Percentiles rank a stretch among this genome's conserved stretches.
Evolutionary conservation across 257 asterid genomes (phyloP).

Genomic region (Plantago elongata): DNA sequence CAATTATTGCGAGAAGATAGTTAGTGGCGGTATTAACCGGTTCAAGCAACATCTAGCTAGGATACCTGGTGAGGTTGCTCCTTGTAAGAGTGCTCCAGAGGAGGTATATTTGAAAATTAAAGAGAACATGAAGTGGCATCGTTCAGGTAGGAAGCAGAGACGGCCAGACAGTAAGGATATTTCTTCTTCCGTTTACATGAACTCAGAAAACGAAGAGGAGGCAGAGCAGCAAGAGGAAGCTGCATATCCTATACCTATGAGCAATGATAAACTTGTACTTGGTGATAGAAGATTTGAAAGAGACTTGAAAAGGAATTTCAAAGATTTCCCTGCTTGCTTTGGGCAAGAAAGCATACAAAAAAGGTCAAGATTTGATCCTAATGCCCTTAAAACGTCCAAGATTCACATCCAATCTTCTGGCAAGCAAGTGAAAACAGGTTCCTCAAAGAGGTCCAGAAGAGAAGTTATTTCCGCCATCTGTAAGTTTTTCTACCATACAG

Average conservation of each 20-base stretch:
- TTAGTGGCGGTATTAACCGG: conserved; percentile 90
- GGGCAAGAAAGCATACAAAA: conserved; percentile 43
- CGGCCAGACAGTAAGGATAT: conserved; percentile 55
- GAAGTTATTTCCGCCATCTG: conserved; percentile 79
- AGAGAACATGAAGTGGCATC: conserved; percentile 97
- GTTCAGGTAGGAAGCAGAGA: conserved; percentile 82
- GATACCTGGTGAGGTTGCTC: conserved; percentile 93
- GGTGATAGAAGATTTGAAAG: conserved; percentile 52
- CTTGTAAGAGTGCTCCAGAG: conserved; percentile 87
- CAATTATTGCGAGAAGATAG: conserved; percentile 86
- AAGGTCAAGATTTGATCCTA: conserved; percentile 55
- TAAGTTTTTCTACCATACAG: conserved; percentile 89
- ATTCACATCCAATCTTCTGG: conserved; percentile 38
- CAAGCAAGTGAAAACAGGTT: conserved; percentile 43
- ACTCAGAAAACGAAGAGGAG: conserved; percentile 72
- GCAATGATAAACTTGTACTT: conserved; percentile 40
- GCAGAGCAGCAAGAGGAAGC: conserved; percentile 63
- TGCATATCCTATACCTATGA: conserved; percentile 34
- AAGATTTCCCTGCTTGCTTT: conserved; percentile 39
- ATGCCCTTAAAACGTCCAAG: conserved; percentile 39
- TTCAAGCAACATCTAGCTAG: conserved; percentile 91
- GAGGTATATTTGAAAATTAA: conserved; percentile 77
- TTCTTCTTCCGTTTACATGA: conserved; percentile 39
- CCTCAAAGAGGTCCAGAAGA: conserved; percentile 59
- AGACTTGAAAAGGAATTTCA: conserved; percentile 47